phyloP scores from a whole-genome alignment of 2,329 filamentous ascomycete genomes.

The Trichophyton verrucosum region DNA sequence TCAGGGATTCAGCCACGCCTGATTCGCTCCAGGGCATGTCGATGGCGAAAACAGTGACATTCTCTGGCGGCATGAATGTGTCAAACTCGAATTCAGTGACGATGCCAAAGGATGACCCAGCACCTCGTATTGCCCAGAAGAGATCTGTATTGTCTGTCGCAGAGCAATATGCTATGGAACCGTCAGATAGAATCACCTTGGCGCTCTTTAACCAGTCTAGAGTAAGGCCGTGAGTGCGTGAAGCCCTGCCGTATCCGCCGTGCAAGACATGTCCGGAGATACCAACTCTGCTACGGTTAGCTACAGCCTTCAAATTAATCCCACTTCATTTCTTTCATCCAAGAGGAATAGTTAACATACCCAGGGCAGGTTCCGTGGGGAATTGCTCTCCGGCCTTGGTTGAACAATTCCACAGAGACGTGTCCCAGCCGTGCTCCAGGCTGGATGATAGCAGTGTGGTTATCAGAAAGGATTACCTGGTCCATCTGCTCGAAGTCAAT shows the following conservation, averaged over 20 bases:
- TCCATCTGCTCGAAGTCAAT: slow-evolving; percentile 18
- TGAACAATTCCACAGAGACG: slow-evolving; percentile 17
- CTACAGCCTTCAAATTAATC: not conserved
- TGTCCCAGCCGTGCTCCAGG: slow-evolving; percentile 17
- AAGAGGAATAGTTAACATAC: not conserved
- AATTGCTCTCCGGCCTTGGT: slow-evolving; percentile 15
- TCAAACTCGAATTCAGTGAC: slow-evolving; percentile 34
- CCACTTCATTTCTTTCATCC: not conserved
- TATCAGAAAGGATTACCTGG: slow-evolving; percentile 13
- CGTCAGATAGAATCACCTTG: slow-evolving; percentile 38
- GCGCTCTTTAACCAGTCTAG: slow-evolving; percentile 39
- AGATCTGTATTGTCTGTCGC: slow-evolving; percentile 31
- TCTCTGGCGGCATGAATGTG: slow-evolving; percentile 17
- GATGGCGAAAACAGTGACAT: slow-evolving; percentile 40
- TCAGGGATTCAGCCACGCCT: slow-evolving; percentile 35
- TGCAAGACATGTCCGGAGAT: slow-evolving; percentile 19
- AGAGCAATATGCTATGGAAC: slow-evolving; percentile 27
- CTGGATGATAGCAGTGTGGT: slow-evolving; percentile 17
- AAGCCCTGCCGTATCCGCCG: slow-evolving; percentile 25
- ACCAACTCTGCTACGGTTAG: slow-evolving; percentile 14
- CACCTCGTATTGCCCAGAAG: slow-evolving; percentile 41
- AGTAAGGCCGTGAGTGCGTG: slow-evolving; percentile 34
- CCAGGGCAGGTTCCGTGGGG: slow-evolving; percentile 19
- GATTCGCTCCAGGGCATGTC: slow-evolving; percentile 36
- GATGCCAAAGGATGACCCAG: slow-evolving; percentile 44